Conservation (phyloP, 163 green algal genomes). For the Prototheca stagnorum region DNA sequence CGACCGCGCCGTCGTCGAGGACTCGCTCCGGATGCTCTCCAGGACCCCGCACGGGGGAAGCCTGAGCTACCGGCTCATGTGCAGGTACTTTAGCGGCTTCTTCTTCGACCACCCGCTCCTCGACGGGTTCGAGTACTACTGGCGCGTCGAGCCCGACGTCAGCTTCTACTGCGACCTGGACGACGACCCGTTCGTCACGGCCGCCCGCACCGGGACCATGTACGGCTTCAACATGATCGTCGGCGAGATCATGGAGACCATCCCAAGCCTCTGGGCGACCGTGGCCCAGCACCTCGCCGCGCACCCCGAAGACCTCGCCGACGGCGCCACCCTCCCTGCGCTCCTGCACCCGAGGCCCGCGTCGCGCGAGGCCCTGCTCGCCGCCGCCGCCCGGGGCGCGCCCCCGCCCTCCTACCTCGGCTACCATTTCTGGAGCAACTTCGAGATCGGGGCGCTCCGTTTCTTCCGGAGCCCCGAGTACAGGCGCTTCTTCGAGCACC, state of each 20-base stretch:
- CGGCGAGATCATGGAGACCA: conserved; percentile 13
- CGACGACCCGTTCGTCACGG: conserved; percentile 12
- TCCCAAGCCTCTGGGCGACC: conserved; percentile 19
- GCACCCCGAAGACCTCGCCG: conserved; percentile 4
- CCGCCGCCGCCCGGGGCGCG: neutral
- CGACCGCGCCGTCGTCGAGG: neutral
- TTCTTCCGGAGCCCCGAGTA: conserved; percentile 20
- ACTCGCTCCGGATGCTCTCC: neutral
- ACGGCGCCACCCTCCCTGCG: conserved; percentile 7
- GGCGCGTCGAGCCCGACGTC: conserved; percentile 27
- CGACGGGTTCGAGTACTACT: conserved; percentile 26
- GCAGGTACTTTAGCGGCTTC: conserved; percentile 27
- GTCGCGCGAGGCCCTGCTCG: neutral
- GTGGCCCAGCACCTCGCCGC: conserved; percentile 9
- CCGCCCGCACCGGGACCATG: conserved; percentile 2
- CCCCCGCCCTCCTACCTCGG: neutral
- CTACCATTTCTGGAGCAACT: conserved; percentile 33
- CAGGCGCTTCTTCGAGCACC: conserved; percentile 14
- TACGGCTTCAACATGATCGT: conserved; percentile 26
- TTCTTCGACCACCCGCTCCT: conserved; percentile 26
- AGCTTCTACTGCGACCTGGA: conserved; percentile 23
- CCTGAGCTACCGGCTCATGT: conserved; percentile 31
- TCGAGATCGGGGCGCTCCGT: conserved; percentile 12
- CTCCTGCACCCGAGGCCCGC: neutral
- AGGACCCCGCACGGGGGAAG: conserved; percentile 15